A percentile compares a stretch with the other conserved stretches of the same genome.
These are phyloP conservation scores for Podaxis sp. DNA, from an alignment of 768 basidiomycete genomes.

Conservation along the genomic window DNA sequence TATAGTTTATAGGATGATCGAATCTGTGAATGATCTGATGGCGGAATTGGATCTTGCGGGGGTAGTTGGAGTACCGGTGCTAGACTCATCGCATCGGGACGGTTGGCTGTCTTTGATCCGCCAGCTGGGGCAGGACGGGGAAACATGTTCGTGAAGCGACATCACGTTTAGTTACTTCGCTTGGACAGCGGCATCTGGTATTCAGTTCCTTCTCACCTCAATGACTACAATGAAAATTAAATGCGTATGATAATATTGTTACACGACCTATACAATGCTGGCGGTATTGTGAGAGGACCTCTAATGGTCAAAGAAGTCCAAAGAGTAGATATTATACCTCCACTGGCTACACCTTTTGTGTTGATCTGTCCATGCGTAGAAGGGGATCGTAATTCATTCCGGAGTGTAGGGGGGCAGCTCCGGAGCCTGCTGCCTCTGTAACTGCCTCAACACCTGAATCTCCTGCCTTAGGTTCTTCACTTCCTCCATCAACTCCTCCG, in stretches of 20 bases:
- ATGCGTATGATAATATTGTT: background rate
- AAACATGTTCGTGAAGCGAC: background rate
- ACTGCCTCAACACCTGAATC: conserved; percentile 25
- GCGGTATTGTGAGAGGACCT: background rate
- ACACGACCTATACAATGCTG: background rate
- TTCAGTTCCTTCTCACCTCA: background rate
- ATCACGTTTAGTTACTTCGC: background rate
- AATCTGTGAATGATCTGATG: background rate
- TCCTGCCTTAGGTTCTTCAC: conserved; percentile 26
- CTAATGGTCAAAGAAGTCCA: background rate
- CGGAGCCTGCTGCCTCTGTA: conserved; percentile 17
- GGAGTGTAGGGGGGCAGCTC: background rate
- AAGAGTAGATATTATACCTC: background rate
- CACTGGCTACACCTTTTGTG: background rate
- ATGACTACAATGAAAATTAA: background rate
- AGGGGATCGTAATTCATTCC: background rate
- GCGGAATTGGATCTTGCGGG: background rate
- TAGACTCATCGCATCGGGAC: conserved; percentile 3
- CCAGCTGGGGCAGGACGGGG: background rate
- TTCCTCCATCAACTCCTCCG: conserved; percentile 28
- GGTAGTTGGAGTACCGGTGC: background rate
- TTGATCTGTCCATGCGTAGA: background rate
- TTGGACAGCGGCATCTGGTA: no score
- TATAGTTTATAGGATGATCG: background rate
- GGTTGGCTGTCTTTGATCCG: conserved; percentile 8